Evolutionary conservation across 257 asterid genomes (phyloP).

Genomic region (Capsicum chinense): DNA sequence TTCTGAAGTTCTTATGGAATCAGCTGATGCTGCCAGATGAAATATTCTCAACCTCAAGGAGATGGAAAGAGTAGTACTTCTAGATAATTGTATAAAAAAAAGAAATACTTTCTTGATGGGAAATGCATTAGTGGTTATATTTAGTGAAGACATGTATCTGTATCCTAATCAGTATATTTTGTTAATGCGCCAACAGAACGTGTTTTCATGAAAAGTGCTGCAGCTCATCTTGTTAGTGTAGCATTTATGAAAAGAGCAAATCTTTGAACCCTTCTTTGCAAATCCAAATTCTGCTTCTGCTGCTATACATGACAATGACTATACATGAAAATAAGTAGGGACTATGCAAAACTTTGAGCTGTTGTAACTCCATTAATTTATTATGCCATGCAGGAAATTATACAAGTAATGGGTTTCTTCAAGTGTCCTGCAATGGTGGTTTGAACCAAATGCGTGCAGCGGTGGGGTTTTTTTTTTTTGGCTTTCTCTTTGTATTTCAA

Average conservation of each 20-base stretch:
- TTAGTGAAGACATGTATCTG: constrained; percentile 6
- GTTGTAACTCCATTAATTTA: not conserved
- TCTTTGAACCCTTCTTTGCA: not conserved
- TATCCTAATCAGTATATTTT: not conserved
- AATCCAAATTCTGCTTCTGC: not conserved
- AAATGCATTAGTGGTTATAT: not conserved
- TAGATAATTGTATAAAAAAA: not conserved
- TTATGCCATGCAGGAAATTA: constrained; percentile 63
- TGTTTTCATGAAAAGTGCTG: constrained; percentile 18
- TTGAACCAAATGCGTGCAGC: constrained; percentile 99
- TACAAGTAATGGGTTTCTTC: constrained; percentile 83
- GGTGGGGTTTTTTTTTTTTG: constrained; percentile 45
- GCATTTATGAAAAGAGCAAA: not conserved
- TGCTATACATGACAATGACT: constrained; percentile 4
- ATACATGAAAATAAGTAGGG: not conserved
- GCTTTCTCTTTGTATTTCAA: constrained; percentile 10
- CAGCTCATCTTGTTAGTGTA: not conserved
- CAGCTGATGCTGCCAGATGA: not conserved
- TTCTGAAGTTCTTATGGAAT: not conserved
- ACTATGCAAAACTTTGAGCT: not conserved
- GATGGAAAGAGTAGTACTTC: not conserved
- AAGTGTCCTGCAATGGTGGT: constrained; percentile 92
- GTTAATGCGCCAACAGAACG: not conserved
- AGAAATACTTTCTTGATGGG: not conserved
- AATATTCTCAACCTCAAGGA: not conserved